A percentile compares a stretch with the other conserved stretches of the same genome.
These are phyloP conservation scores for Coniochaeta prunicola DNA, from an alignment of 2,329 filamentous ascomycete species.

Conservation along the genomic window DNA sequence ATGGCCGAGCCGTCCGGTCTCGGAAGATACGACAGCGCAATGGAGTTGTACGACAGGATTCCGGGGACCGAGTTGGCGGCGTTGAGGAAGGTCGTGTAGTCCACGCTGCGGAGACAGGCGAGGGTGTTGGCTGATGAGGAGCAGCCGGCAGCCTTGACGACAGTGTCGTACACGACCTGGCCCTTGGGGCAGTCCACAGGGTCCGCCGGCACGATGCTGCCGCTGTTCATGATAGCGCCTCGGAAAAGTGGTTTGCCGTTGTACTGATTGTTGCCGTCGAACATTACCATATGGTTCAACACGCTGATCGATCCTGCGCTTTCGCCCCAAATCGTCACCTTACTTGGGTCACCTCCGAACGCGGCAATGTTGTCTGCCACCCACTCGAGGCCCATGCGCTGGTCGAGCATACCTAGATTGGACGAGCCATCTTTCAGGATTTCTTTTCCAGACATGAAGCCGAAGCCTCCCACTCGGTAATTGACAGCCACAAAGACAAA, in stretches of 20 bases:
- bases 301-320: conserved; percentile 66
- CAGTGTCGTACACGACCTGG: conserved; percentile 56
- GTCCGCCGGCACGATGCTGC: conserved; percentile 53
- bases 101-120: conserved; percentile 55
- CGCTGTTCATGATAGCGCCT: conserved; percentile 72
- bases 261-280: conserved; percentile 65
- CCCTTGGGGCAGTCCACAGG: conserved; percentile 59
- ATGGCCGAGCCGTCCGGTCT: conserved; percentile 62
- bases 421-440: conserved; percentile 58
- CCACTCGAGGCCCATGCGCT: conserved; percentile 68
- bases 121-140: conserved; percentile 47
- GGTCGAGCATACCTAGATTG: conserved; percentile 68
- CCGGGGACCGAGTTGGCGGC: conserved; percentile 65
- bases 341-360: conserved; percentile 73
- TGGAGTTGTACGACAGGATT: conserved; percentile 57
- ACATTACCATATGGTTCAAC: conserved; percentile 68
- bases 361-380: conserved; percentile 67
- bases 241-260: conserved; percentile 70
- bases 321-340: conserved; percentile 75
- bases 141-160: conserved; percentile 58
- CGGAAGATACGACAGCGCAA: conserved; percentile 67
- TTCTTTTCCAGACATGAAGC: conserved; percentile 64
- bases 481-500: conserved; percentile 73
- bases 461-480: conserved; percentile 69
- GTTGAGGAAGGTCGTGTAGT: conserved; percentile 53